Evolutionary conservation across 306 rosid genomes (phyloP).

Genomic region (Prunus armeniaca): DNA sequence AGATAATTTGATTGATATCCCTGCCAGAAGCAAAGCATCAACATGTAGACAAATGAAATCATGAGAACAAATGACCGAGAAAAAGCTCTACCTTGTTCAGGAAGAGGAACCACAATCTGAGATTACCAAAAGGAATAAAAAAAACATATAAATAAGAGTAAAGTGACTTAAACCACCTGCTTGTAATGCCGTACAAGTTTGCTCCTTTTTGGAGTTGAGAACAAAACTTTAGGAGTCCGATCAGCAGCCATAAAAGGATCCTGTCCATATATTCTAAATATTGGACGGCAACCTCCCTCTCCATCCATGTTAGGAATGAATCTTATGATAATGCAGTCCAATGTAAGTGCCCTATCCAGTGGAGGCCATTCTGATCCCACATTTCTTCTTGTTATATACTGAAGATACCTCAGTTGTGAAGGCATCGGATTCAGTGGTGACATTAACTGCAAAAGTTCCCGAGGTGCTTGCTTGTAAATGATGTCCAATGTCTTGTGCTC

Average conservation of each 20-base stretch:
- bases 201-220: constrained; percentile 88
- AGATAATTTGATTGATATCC: constrained; percentile 4
- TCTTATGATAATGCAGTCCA: constrained; percentile 83
- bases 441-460: constrained; percentile 89
- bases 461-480: constrained; percentile 91
- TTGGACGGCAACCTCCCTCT: constrained; percentile 89
- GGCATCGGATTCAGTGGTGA: constrained; percentile 90
- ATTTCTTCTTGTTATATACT: constrained; percentile 87
- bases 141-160: constrained; percentile 6
- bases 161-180: constrained; percentile 61
- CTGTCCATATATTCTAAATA: constrained; percentile 91
- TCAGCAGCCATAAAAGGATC: constrained; percentile 89
- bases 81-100: not conserved
- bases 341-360: constrained; percentile 78
- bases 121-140: not conserved
- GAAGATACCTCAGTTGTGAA: constrained; percentile 93
- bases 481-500: constrained; percentile 91
- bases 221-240: constrained; percentile 80
- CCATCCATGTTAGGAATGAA: constrained; percentile 75
- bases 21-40: constrained; percentile 8
- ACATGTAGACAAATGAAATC: constrained; percentile 24
- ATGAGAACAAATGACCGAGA: not conserved
- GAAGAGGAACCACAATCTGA: not conserved
- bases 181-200: constrained; percentile 73
- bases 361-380: constrained; percentile 97